Conservation (phyloP, 305 asterid species). For the Rubia peregrina region DNA sequence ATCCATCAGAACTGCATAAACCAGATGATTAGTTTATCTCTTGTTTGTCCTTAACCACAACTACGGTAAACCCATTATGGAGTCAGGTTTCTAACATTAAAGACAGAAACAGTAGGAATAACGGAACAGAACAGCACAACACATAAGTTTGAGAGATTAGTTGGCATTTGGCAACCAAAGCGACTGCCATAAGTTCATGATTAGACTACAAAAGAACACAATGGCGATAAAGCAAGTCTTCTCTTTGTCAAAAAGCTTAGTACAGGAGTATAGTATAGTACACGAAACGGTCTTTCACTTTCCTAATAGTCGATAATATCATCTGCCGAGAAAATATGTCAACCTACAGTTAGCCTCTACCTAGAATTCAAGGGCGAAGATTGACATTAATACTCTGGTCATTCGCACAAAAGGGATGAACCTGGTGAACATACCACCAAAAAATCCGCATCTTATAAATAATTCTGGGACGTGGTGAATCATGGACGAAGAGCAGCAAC, state of each 20-base stretch:
- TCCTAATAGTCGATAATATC: conserved; percentile 6
- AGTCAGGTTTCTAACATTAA: neutral
- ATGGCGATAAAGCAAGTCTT: neutral
- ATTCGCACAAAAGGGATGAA: conserved; percentile 8
- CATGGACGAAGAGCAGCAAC: conserved; percentile 52
- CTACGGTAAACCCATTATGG: neutral
- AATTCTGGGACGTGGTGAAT: conserved; percentile 16
- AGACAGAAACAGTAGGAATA: no score
- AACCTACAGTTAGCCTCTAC: conserved; percentile 24
- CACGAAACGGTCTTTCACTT: conserved; percentile 5
- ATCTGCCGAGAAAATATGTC: neutral
- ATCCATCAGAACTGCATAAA: no score
- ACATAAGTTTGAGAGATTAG: neutral
- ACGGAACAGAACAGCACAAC: neutral
- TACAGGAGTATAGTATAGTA: neutral
- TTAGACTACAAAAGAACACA: neutral
- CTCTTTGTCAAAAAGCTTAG: neutral
- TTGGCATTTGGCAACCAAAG: neutral
- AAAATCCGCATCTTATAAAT: neutral
- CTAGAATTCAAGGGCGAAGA: conserved; percentile 12
- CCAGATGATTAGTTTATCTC: no score
- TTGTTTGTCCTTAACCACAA: no score
- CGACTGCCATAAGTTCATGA: neutral
- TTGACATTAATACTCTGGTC: neutral
- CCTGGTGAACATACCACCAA: conserved; percentile 4